phyloP scores from a whole-genome alignment of 2,329 filamentous ascomycete species.

The Monilinia polystroma region DNA sequence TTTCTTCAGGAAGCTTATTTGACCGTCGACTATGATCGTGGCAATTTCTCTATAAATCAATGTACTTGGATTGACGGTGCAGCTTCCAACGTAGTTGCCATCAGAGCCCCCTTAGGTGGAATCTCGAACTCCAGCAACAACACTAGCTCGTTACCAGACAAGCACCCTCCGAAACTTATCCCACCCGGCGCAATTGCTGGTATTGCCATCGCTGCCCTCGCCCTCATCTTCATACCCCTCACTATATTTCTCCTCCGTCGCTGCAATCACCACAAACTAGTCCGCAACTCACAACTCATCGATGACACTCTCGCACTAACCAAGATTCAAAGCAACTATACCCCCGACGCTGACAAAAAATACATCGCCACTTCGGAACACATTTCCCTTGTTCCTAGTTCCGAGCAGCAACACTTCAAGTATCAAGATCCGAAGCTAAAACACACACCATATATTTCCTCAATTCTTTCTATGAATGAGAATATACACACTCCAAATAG shows the following conservation, averaged over 20 bases:
- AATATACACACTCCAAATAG: neutral
- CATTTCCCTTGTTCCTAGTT: neutral
- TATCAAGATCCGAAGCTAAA: neutral
- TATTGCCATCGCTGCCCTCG: neutral
- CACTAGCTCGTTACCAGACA: neutral
- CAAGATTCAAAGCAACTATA: neutral
- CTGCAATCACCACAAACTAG: neutral
- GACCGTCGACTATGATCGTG: slow-evolving; percentile 43
- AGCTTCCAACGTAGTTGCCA: slow-evolving; percentile 22
- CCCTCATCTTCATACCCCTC: neutral
- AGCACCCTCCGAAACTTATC: neutral
- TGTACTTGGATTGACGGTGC: slow-evolving; percentile 41
- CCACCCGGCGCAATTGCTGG: neutral
- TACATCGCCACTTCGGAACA: neutral
- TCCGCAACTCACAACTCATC: neutral
- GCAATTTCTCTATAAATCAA: slow-evolving; percentile 43
- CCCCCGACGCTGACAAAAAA: neutral
- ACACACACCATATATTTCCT: neutral
- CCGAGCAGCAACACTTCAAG: neutral
- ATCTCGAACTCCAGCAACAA: slow-evolving; percentile 5
- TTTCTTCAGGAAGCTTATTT: slow-evolving; percentile 45
- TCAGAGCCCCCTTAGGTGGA: slow-evolving; percentile 17
- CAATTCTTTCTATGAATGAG: neutral
- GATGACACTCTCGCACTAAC: neutral
- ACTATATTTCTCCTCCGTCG: neutral